Conservation (phyloP, 495 filamentous ascomycete genomes). For the Eremomyces bilateralis region DNA sequence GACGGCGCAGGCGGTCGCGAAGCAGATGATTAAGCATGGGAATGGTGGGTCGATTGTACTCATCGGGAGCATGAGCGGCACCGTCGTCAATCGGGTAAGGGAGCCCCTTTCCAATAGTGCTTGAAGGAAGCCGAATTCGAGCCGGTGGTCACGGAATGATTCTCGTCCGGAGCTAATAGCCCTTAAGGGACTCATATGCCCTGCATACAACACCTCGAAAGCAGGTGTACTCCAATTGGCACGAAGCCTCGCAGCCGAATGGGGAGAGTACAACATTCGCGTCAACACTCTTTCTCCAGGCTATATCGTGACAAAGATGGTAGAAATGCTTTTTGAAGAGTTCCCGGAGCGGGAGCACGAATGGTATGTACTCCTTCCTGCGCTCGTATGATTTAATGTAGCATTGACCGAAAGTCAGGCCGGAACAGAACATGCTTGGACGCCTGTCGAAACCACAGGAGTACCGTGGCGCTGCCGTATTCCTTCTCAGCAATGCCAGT, state of each 20-base stretch:
- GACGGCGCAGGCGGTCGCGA: slow-evolving; percentile 46
- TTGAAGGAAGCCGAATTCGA: background rate
- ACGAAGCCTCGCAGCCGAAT: slow-evolving; percentile 69
- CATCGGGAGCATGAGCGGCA: slow-evolving; percentile 55
- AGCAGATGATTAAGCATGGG: slow-evolving; percentile 55
- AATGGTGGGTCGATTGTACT: slow-evolving; percentile 50
- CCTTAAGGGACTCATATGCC: slow-evolving; percentile 40
- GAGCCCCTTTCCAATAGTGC: slow-evolving; percentile 6
- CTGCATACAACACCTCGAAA: slow-evolving; percentile 83
- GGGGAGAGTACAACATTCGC: slow-evolving; percentile 72
- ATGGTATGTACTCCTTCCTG: too few species aligned
- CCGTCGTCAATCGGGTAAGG: slow-evolving; percentile 38
- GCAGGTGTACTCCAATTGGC: slow-evolving; percentile 68
- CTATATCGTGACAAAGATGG: slow-evolving; percentile 89
- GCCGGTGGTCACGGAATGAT: background rate
- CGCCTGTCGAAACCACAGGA: slow-evolving; percentile 60
- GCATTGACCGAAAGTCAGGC: too few species aligned
- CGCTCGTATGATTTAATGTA: too few species aligned
- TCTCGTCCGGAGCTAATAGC: background rate
- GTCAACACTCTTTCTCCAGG: slow-evolving; percentile 92
- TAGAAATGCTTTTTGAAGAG: slow-evolving; percentile 51
- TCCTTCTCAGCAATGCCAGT: slow-evolving; percentile 69
- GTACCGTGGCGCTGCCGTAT: slow-evolving; percentile 36
- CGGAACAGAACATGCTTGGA: slow-evolving; percentile 73
- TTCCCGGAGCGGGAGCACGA: slow-evolving; percentile 52